These are phyloP conservation scores for Diacronema lutheri DNA, from an alignment of 78 protist genomes.

Conservation along the genomic window DNA sequence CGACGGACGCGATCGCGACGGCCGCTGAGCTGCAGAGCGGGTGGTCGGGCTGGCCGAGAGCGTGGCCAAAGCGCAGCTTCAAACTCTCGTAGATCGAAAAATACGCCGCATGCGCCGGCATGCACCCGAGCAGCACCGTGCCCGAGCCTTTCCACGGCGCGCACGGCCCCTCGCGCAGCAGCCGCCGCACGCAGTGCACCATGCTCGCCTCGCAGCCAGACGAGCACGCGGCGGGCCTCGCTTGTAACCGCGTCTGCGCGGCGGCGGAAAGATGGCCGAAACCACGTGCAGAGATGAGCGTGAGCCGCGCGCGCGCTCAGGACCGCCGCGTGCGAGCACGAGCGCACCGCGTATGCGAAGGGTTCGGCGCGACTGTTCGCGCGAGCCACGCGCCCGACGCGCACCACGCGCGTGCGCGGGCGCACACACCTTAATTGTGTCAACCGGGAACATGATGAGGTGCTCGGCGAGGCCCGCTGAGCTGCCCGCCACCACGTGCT, in stretches of 20 bases:
- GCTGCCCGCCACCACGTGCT: slow-evolving; percentile 63
- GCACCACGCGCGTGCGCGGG: no score
- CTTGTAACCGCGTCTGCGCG: no score
- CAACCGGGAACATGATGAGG: slow-evolving; percentile 72
- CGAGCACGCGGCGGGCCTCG: no score
- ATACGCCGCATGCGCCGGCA: slow-evolving; percentile 69
- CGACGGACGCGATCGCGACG: slow-evolving; percentile 31
- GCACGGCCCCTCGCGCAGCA: slow-evolving; percentile 38
- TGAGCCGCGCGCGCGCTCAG: no score
- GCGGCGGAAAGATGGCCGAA: no score
- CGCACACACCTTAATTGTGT: slow-evolving; percentile 59
- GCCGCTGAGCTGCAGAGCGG: not conserved
- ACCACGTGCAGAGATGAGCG: no score
- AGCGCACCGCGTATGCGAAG: no score
- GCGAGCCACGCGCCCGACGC: no score
- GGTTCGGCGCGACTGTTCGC: no score
- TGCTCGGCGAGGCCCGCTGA: slow-evolving; percentile 73
- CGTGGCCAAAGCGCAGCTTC: slow-evolving; percentile 46
- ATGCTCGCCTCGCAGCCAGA: not conserved
- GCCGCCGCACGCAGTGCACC: slow-evolving; percentile 62
- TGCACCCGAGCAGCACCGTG: not conserved
- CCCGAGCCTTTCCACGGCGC: no score
- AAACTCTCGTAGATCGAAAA: slow-evolving; percentile 50
- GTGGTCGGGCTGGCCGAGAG: not conserved
- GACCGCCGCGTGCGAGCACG: no score